Evolutionary conservation across 495 filamentous ascomycete species (phyloP).

Genomic region (Jackrogersella multiformis): DNA sequence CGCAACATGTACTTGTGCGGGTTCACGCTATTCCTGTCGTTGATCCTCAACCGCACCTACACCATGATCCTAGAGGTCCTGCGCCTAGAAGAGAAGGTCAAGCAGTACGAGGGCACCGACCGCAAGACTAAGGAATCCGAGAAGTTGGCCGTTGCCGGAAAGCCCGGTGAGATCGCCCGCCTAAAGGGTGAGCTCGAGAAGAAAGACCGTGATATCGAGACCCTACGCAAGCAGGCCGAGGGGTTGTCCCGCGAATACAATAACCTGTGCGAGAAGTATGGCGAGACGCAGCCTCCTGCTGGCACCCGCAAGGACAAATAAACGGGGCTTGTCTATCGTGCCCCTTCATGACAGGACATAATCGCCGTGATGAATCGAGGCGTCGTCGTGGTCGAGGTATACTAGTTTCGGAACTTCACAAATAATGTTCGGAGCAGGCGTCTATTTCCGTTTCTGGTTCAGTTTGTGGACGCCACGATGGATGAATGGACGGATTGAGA

Average conservation of each 20-base stretch:
- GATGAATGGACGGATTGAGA: no score
- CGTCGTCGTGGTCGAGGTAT: no score
- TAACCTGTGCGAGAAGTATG: conserved; percentile 80
- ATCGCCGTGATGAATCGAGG: no score
- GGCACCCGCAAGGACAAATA: conserved; percentile 76
- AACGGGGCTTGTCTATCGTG: neutral
- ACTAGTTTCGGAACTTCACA: no score
- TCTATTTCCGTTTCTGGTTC: no score
- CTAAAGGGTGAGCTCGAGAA: conserved; percentile 75
- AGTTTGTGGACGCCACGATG: neutral
- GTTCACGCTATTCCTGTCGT: conserved; percentile 97
- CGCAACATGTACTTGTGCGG: conserved; percentile 99
- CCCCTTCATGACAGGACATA: no score
- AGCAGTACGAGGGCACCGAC: conserved; percentile 81
- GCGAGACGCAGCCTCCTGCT: conserved; percentile 60
- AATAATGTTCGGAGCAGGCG: no score
- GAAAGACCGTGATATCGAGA: conserved; percentile 79
- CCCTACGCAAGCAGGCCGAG: conserved; percentile 84
- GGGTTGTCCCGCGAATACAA: conserved; percentile 83
- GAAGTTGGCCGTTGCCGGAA: conserved; percentile 76
- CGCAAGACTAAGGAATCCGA: conserved; percentile 77
- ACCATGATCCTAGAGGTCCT: conserved; percentile 95
- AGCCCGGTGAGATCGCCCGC: conserved; percentile 65
- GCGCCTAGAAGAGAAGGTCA: conserved; percentile 91
- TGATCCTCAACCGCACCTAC: conserved; percentile 99